Evolutionary conservation across 169 alveolate genomes (phyloP).

Genomic region (Amoebophrya sp.): DNA sequence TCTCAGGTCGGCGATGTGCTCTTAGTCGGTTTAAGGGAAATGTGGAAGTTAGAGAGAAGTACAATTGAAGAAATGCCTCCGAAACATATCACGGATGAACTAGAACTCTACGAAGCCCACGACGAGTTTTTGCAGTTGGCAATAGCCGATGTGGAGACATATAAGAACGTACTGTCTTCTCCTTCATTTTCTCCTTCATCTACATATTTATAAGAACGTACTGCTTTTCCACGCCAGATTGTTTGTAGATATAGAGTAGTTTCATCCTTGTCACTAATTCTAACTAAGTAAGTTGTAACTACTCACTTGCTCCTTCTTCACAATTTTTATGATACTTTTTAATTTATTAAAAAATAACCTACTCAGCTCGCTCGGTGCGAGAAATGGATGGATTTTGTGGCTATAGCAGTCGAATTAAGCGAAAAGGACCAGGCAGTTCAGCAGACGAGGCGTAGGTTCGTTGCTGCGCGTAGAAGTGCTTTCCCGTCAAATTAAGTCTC

Average conservation of each 20-base stretch:
- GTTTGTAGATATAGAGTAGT: too few species aligned
- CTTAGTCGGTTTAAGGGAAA: neutral
- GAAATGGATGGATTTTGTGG: neutral
- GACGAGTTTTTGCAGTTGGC: neutral
- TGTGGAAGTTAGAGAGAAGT: neutral
- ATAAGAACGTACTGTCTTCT: neutral
- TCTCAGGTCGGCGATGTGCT: constrained; percentile 13
- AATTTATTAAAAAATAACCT: neutral
- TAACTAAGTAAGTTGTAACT: too few species aligned
- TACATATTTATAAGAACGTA: too few species aligned
- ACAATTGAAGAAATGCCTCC: neutral
- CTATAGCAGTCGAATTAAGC: neutral
- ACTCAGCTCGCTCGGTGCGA: neutral
- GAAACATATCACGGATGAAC: neutral
- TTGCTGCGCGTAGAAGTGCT: too few species aligned
- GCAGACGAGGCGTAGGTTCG: too few species aligned
- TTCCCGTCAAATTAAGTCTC: too few species aligned
- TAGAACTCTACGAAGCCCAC: neutral
- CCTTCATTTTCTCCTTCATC: too few species aligned
- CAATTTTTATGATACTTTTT: neutral
- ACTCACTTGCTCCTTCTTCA: too few species aligned
- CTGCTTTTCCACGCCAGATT: too few species aligned
- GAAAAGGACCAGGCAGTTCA: constrained; percentile 11
- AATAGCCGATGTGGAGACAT: neutral
- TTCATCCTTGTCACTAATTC: too few species aligned